These are phyloP conservation scores for Clavulina sp. DNA, from an alignment of 768 basidiomycete species.

Conservation along the genomic window DNA sequence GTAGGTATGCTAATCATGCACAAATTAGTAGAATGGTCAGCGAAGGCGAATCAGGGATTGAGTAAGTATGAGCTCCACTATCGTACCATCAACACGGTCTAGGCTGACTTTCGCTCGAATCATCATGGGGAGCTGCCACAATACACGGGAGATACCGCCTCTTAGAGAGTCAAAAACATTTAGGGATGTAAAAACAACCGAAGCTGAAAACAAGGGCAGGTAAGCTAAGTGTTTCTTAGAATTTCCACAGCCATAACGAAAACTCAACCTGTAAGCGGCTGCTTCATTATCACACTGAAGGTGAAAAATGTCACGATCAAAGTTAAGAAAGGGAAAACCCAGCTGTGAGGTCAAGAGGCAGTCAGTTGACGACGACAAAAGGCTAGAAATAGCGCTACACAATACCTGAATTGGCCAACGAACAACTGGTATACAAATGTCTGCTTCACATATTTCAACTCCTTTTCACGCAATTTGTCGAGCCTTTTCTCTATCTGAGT, in stretches of 20 bases:
- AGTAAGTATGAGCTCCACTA: conserved; percentile 21
- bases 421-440: conserved; percentile 33
- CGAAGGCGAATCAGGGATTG: no score
- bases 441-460: conserved; percentile 37
- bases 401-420: conserved; percentile 31
- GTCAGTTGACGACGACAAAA: background rate
- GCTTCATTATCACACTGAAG: conserved; percentile 29
- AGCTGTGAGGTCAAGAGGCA: conserved; percentile 20
- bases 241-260: no score
- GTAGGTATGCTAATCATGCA: no score
- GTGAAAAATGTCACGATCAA: conserved; percentile 53
- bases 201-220: no score
- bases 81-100: background rate
- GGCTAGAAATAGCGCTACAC: no score
- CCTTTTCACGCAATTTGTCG: conserved; percentile 38
- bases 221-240: no score
- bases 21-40: no score
- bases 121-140: conserved; percentile 18
- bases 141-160: conserved; percentile 21
- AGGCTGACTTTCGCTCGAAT: background rate
- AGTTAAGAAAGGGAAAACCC: conserved; percentile 38
- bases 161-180: conserved; percentile 46
- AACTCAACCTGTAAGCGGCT: conserved; percentile 21
- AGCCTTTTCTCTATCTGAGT: conserved; percentile 33
- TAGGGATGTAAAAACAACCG: conserved; percentile 27